Percentiles rank a stretch among this genome's conserved stretches.
These are phyloP conservation scores for Liriodendron chinense DNA, from an alignment of 164 flowering plant species.

Conservation along the genomic window DNA sequence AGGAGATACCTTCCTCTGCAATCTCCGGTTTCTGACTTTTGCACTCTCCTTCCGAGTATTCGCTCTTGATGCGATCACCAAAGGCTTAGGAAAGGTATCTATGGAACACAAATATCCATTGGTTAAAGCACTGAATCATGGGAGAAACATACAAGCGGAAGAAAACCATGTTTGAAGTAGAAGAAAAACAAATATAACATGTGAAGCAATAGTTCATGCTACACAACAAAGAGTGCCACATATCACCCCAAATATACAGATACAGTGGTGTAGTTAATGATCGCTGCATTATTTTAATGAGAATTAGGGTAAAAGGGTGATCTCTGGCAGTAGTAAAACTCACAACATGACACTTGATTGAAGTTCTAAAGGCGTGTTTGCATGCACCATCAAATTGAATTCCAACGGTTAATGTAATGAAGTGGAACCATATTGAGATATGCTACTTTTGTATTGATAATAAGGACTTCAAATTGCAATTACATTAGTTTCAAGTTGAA, in stretches of 20 bases:
- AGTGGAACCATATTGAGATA: too few species aligned
- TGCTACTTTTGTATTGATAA: too few species aligned
- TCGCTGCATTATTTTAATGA: too few species aligned
- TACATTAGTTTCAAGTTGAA: too few species aligned
- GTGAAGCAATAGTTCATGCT: background rate
- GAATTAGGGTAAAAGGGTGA: background rate
- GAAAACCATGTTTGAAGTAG: background rate
- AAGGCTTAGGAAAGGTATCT: conserved; percentile 42
- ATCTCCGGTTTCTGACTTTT: conserved; percentile 61
- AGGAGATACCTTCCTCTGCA: conserved; percentile 55
- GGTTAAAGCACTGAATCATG: background rate
- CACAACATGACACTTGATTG: too few species aligned
- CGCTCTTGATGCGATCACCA: conserved; percentile 58
- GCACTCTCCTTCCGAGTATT: conserved; percentile 58
- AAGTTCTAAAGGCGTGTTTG: too few species aligned
- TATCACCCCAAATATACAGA: background rate
- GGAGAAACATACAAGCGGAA: background rate
- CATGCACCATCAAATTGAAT: too few species aligned
- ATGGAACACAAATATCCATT: background rate
- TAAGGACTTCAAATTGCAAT: too few species aligned
- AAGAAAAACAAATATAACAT: too few species aligned
- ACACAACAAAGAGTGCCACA: background rate
- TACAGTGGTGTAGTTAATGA: background rate
- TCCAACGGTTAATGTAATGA: too few species aligned
- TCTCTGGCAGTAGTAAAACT: background rate